These are phyloP conservation scores for Garcia nutans DNA, from an alignment of 345 rosid species.

Conservation along the genomic window DNA sequence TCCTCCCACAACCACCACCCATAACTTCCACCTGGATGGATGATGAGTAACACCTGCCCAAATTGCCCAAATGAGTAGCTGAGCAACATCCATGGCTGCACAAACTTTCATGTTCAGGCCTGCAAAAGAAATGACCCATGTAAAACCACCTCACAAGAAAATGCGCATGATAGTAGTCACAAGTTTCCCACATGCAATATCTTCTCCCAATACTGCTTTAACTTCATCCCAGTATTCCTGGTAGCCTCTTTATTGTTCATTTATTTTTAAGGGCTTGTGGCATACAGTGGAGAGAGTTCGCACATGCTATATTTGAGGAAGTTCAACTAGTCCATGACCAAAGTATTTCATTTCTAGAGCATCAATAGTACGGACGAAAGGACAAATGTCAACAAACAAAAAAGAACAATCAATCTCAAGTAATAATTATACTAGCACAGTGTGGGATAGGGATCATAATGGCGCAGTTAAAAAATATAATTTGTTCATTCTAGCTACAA, in stretches of 20 bases:
- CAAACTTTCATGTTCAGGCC: conserved; percentile 82
- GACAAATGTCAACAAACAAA: not conserved
- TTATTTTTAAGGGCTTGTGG: not conserved
- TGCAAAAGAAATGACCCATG: conserved; percentile 25
- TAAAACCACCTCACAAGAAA: conserved; percentile 4
- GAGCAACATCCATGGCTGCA: conserved; percentile 53
- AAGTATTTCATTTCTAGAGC: not conserved
- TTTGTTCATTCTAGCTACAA: not conserved
- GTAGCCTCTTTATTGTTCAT: not conserved
- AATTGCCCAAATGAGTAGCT: conserved; percentile 73
- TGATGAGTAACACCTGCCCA: conserved; percentile 72
- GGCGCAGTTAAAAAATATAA: not conserved
- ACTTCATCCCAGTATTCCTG: not conserved
- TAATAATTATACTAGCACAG: not conserved
- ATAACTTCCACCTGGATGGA: conserved; percentile 78
- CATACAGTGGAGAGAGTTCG: too few species aligned
- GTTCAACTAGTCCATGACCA: not conserved
- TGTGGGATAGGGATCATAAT: not conserved
- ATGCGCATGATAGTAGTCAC: not conserved
- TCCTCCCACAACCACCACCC: conserved; percentile 54
- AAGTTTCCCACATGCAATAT: not conserved
- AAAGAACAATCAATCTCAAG: not conserved
- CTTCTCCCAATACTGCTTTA: not conserved
- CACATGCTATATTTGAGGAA: not conserved
- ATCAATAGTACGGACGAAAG: not conserved